Evolutionary conservation across 1,284 basidiomycete species (phyloP), one percentile per base, ranked within the genome.

Genomic region (Ustilago shanxiensis): DNA sequence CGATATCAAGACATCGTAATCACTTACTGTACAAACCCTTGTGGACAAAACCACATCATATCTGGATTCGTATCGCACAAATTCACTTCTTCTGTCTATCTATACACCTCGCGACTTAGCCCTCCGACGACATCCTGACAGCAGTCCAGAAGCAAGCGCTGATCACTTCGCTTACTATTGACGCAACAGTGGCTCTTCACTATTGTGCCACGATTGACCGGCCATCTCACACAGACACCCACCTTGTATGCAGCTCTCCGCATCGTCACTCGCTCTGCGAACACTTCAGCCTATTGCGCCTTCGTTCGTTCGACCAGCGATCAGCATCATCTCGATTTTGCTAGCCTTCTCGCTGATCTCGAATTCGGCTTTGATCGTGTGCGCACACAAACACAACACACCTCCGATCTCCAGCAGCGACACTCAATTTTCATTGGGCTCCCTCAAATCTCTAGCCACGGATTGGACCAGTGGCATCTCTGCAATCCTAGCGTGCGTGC

Each of bases 131-230:
- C 35, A n/a, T n/a, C n/a, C n/a, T n/a, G n/a, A n/a, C n/a, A n/a
- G n/a, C n/a, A n/a, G n/a, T n/a, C n/a, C n/a, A n/a, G n/a, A n/a
- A n/a, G n/a, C n/a, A n/a, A 44, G 41, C 41, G 8, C 16, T 20
- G 35, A 37, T 37, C 35, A 44, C 20, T n/a, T 44, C 41, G 41
- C 41, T 44, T 20, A n/a, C 41, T 11, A 14, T 20, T 20, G n/a
- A 44, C 9, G 41, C 41, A 44, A 44, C 16, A 44, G 41, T 44
- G 41, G 41, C 41, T 44, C 41, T 44, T n/a, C n/a, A 44, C n/a
- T 7, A 20, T 18, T 20, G 20, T n/a, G 20, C 3, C n/a, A 22
- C 41, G 11, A 18, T 20, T 44, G 41, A 7, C 20, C 41, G 7
- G n/a, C 41, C 20, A 7, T 8, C 20, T 44, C 20, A 20, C n/a